These are phyloP conservation scores for Tylopilus sp. DNA, from an alignment of 768 basidiomycete genomes.

Conservation along the genomic window DNA sequence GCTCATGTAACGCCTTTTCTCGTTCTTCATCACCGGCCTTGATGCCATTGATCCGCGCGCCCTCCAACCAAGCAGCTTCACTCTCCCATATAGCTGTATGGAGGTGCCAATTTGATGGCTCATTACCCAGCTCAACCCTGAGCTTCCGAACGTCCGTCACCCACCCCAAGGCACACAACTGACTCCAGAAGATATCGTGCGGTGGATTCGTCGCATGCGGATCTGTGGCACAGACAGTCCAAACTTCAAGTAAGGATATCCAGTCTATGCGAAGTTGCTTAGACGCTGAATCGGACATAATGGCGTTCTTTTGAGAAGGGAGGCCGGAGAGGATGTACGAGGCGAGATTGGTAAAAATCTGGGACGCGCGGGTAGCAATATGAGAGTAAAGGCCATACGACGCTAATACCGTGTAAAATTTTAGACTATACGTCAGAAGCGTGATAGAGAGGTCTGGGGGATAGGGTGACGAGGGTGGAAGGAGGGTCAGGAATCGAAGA, in stretches of 20 bases:
- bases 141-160: constrained; percentile 49
- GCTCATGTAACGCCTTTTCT: constrained; percentile 29
- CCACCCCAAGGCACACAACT: constrained; percentile 80
- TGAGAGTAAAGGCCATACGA: constrained; percentile 77
- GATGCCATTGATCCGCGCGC: constrained; percentile 66
- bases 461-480: constrained; percentile 46
- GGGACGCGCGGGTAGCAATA: constrained; percentile 57
- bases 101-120: constrained; percentile 22
- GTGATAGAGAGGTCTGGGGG: constrained; percentile 33
- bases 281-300: neutral
- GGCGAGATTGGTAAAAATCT: constrained; percentile 51
- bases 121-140: constrained; percentile 31
- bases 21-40: constrained; percentile 66
- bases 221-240: constrained; percentile 84
- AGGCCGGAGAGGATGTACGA: constrained; percentile 40
- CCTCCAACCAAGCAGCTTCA: constrained; percentile 70
- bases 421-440: constrained; percentile 56
- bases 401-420: constrained; percentile 62
- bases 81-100: constrained; percentile 39
- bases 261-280: constrained; percentile 45
- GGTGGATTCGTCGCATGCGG: constrained; percentile 84
- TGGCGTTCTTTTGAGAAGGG: constrained; percentile 6
- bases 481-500: constrained; percentile 64
- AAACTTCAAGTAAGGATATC: constrained; percentile 58
- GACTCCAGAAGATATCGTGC: constrained; percentile 90